Evolutionary conservation across 768 basidiomycete genomes (phyloP), one percentile per base, ranked within the genome.

Genomic region (Suillus occidentalis): DNA sequence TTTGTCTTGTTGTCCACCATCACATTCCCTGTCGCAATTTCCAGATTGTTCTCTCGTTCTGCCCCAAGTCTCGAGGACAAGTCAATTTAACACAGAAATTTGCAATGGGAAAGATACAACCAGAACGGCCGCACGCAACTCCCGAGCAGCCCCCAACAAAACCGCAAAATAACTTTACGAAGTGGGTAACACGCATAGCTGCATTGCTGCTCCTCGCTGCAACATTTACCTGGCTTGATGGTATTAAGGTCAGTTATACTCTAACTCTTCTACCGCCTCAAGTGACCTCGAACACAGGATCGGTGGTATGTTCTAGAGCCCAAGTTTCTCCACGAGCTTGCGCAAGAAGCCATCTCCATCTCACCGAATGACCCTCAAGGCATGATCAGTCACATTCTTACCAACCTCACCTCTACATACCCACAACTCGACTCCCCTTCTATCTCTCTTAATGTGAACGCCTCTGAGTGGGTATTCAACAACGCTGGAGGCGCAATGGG

Each of bases 401-500:
- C 85, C 34, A 92, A 94, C 76, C 89, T 99, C 67, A 89, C 89
- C 8, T 75, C 79, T 18, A 88, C 87, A 1, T 90, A 95, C 74
- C 87, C 92, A 0, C 71, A 84, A 57, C 80, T 81, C 37, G 67
- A 80, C n/a, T 82, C 88, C 49, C 79, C 78, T 22, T 62, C 56
- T 12, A 63, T 92, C 67, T 86, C 87, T 73, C 68, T 86, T 59
- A 83, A 84, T 70, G 60, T 77, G n/a, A 71, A 90, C 79, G 73
- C 84, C 25, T 80, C 81, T 43, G 95, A 98, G 72, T 98, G 97
- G 97, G 86, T 97, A 31, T 92, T 97, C 79, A 98, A 89, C 82
- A 99, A 98, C 71, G 96, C 97, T 0, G 97, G 96, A 13, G 97
- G 97, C 65, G 95, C 95, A 1, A 98, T 97, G 96, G 95, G 95